These are phyloP conservation scores for Rosa persica DNA, from an alignment of 306 rosid species.

Conservation along the genomic window DNA sequence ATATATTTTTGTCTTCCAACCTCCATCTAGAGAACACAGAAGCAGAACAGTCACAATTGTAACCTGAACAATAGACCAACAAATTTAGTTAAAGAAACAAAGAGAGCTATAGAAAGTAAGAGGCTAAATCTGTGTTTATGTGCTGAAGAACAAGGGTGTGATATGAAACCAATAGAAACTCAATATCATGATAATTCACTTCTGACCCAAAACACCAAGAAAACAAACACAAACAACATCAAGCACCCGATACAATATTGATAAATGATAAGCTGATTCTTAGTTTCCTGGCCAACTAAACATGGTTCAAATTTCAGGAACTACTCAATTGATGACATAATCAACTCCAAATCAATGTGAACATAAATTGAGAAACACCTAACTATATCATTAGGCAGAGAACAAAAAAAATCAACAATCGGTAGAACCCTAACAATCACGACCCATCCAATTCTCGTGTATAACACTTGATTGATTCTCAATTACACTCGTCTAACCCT, in stretches of 20 bases:
- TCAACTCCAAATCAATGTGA: not conserved
- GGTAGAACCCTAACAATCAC: not conserved
- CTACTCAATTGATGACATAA: not conserved
- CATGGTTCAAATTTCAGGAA: not conserved
- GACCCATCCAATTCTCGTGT: not conserved
- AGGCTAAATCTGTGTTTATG: not conserved
- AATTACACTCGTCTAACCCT: not conserved
- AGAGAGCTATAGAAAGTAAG: not conserved
- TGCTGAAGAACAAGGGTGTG: not conserved
- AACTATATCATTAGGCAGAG: not conserved
- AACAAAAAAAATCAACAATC: not conserved
- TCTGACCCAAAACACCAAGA: not conserved
- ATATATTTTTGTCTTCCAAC: constrained; percentile 26
- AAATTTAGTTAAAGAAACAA: constrained; percentile 1
- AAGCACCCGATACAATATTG: not conserved
- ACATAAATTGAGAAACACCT: not conserved
- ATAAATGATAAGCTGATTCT: constrained; percentile 2
- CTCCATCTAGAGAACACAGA: constrained; percentile 30
- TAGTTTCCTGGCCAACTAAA: not conserved
- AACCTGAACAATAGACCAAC: constrained; percentile 9
- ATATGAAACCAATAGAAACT: not conserved
- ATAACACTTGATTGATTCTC: not conserved
- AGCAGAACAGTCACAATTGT: constrained; percentile 10
- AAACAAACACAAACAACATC: not conserved
- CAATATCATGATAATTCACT: not conserved